These are phyloP conservation scores for Penicillium lagena DNA, from an alignment of 495 filamentous ascomycete genomes.

Conservation along the genomic window DNA sequence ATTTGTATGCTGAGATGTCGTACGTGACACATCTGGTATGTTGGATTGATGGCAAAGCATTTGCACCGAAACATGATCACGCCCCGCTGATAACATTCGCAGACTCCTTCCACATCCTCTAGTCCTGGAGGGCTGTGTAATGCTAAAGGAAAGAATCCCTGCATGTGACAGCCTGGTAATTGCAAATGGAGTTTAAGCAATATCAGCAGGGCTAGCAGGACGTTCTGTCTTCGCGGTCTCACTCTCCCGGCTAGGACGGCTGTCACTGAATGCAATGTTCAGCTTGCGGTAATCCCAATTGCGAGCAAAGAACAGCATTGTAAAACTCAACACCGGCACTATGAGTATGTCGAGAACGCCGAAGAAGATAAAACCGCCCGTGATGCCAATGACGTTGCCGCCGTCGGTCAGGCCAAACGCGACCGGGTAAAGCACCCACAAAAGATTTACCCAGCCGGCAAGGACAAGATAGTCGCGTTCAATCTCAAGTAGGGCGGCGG, in stretches of 20 bases:
- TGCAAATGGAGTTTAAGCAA: neutral
- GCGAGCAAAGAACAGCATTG: conserved; percentile 44
- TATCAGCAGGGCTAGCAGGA: neutral
- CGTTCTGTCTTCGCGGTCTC: neutral
- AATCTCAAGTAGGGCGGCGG: conserved; percentile 48
- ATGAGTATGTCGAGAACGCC: conserved; percentile 58
- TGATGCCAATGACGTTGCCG: conserved; percentile 58
- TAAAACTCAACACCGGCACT: conserved; percentile 53
- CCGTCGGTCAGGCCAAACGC: conserved; percentile 63
- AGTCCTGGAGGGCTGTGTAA: too few relatives aligned
- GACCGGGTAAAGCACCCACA: conserved; percentile 61
- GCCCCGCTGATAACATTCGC: too few relatives aligned
- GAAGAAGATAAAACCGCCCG: conserved; percentile 64
- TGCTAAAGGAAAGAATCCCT: neutral
- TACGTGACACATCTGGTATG: too few relatives aligned
- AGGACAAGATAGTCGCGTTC: conserved; percentile 44
- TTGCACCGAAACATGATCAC: too few relatives aligned
- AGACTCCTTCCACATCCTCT: too few relatives aligned
- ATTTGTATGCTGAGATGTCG: too few relatives aligned
- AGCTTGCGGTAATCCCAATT: conserved; percentile 15
- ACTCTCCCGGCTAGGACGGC: conserved; percentile 2
- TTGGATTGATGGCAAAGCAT: too few relatives aligned
- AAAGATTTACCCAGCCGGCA: conserved; percentile 43
- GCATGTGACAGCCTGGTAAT: neutral
- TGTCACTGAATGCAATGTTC: conserved; percentile 15